phyloP scores from a whole-genome alignment of 2,329 filamentous ascomycete genomes.

The Setomelanomma holmii region DNA sequence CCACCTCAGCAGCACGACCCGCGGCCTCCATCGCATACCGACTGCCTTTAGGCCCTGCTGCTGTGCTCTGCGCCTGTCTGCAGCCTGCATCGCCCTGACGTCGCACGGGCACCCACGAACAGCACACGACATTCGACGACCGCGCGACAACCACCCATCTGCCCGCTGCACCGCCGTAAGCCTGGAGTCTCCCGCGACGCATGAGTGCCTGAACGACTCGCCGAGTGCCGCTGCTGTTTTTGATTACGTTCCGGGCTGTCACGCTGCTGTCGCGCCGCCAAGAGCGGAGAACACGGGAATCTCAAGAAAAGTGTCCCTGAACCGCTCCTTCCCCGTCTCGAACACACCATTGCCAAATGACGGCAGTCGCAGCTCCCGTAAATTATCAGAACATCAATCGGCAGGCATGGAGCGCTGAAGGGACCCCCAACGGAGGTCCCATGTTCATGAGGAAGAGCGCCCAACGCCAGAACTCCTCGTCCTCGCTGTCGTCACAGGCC shows the following conservation, averaged over 20 bases:
- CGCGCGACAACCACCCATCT: slow-evolving; percentile 17
- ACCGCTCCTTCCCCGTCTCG: slow-evolving; percentile 19
- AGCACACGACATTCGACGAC: slow-evolving; percentile 43
- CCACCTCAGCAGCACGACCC: slow-evolving; percentile 24
- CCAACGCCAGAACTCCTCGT: slow-evolving; percentile 89
- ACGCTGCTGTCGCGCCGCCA: slow-evolving; percentile 39
- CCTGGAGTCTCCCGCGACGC: slow-evolving; percentile 24
- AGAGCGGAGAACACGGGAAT: slow-evolving; percentile 34
- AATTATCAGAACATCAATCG: slow-evolving; percentile 67
- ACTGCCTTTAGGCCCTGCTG: slow-evolving; percentile 21
- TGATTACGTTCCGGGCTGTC: slow-evolving; percentile 28
- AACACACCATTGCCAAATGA: slow-evolving; percentile 61
- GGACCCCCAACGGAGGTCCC: slow-evolving; percentile 67
- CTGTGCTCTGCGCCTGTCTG: slow-evolving; percentile 16
- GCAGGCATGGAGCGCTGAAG: slow-evolving; percentile 68
- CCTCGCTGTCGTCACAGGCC: slow-evolving; percentile 71
- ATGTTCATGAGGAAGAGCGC: slow-evolving; percentile 89
- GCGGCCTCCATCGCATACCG: slow-evolving; percentile 20
- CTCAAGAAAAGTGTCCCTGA: slow-evolving; percentile 32
- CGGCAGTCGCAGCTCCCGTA: slow-evolving; percentile 70
- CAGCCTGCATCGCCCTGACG: slow-evolving; percentile 29
- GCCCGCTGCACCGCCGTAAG: slow-evolving; percentile 17
- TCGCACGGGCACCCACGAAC: slow-evolving; percentile 42
- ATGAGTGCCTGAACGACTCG: slow-evolving; percentile 35
- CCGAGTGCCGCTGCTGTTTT: slow-evolving; percentile 23